A percentile compares a stretch with the other conserved stretches of the same genome.
Conservation (phyloP, 2,329 filamentous ascomycete genomes). For the Rutstroemia sp. region DNA sequence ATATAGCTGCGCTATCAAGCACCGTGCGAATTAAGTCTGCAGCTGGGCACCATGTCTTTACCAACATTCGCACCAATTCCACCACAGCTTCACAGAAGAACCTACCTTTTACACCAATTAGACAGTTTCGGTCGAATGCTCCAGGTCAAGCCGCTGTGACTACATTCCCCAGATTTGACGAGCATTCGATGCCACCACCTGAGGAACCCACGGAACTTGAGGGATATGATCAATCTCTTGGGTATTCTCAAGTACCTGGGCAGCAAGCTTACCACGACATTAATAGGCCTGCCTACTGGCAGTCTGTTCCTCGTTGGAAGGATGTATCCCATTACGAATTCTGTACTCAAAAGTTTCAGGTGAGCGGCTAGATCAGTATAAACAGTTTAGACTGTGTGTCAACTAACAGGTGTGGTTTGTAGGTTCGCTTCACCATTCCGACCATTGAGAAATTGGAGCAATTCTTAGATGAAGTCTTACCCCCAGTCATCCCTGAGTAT, state of each 20-base stretch:
- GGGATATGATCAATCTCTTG: not conserved
- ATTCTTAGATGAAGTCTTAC: conserved; percentile 45
- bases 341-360: conserved; percentile 47
- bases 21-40: not conserved
- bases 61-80: not conserved
- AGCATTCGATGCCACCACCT: not conserved
- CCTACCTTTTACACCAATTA: conserved; percentile 1
- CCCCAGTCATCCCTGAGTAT: conserved; percentile 38
- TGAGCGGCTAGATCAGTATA: conserved; percentile 30
- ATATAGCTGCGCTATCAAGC: not conserved
- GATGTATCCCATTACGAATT: conserved; percentile 42
- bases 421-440: not conserved
- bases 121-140: conserved; percentile 7
- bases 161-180: not conserved
- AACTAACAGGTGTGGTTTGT: not conserved
- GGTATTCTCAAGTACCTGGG: not conserved
- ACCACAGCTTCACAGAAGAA: not conserved
- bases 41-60: not conserved
- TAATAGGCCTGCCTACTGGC: conserved; percentile 38
- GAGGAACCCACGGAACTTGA: not conserved
- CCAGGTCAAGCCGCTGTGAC: conserved; percentile 6
- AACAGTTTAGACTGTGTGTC: not conserved
- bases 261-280: conserved; percentile 7
- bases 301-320: conserved; percentile 41
- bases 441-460: conserved; percentile 29